Evolutionary conservation across 176 grass and related monocot species (phyloP).

Genomic region (Miscanthus lutarioriparius): DNA sequence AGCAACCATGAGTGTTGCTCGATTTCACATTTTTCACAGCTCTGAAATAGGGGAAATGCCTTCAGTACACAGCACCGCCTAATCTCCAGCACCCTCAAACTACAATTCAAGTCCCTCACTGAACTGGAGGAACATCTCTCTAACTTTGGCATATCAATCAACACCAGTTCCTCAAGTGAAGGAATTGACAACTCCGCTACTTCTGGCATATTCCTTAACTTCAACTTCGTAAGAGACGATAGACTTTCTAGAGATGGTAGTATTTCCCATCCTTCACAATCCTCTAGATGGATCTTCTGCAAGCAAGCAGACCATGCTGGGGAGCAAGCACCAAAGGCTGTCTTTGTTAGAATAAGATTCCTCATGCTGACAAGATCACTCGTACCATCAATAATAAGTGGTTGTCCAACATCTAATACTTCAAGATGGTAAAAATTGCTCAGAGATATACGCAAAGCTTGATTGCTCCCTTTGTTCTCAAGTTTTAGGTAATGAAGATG

Average conservation of each 20-base stretch:
- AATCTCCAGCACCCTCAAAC: slow-evolving; percentile 13
- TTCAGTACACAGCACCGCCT: background rate
- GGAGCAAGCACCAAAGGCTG: slow-evolving; percentile 4
- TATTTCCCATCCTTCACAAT: slow-evolving; percentile 3
- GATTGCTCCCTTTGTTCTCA: fast-evolving
- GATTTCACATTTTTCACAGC: background rate
- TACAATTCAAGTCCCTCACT: background rate
- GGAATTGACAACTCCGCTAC: slow-evolving; percentile 16
- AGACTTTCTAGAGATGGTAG: slow-evolving; percentile 31
- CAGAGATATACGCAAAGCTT: background rate
- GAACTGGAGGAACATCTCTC: slow-evolving; percentile 19
- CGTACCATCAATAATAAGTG: background rate
- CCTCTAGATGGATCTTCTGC: slow-evolving; percentile 21
- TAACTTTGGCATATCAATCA: slow-evolving; percentile 26
- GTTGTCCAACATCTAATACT: slow-evolving; percentile 13
- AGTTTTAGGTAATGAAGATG: slow-evolving; percentile 40
- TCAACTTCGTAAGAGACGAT: slow-evolving; percentile 15
- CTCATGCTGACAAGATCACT: slow-evolving; percentile 40
- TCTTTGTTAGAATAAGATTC: slow-evolving; percentile 16
- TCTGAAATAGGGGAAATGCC: slow-evolving; percentile 16
- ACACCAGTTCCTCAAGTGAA: slow-evolving; percentile 30
- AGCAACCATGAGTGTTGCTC: slow-evolving; percentile 29
- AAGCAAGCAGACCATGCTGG: background rate
- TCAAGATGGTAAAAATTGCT: slow-evolving; percentile 32
- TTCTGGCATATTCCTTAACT: slow-evolving; percentile 3